Evolutionary conservation across 2,329 filamentous ascomycete genomes (phyloP), one percentile per base, ranked within the genome.

Genomic region (Penicillium expansum): DNA sequence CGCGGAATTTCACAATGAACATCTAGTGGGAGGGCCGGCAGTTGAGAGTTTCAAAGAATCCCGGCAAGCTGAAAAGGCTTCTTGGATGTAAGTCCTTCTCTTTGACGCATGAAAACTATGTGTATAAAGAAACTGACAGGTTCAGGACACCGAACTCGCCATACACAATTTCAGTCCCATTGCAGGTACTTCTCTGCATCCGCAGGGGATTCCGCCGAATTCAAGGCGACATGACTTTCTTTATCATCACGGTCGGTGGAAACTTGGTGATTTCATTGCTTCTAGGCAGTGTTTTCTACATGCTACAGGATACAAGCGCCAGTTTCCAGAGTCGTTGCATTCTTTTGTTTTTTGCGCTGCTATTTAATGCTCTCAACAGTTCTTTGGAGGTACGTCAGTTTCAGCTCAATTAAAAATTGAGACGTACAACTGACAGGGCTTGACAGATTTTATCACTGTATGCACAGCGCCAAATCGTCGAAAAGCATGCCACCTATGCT

Each of bases 401-500:
- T 16, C 14, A 7, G 33, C 14, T 35, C 14, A 35, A 35, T 35
- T 35, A 35, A 16, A 16, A 35, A 35, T 35, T n/a, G 33, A 8
- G 7, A 35, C 33, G 2, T 16, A 7, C 14, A 35, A 8, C 33
- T 35, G 33, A 35, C 33, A 35, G 5, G 8, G 33, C 33, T n/a
- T 35, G 33, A 6, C 33, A 35, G 33, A 35, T 35, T n/a, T 35
- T 35, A 35, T 35, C 33, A 35, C 33, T 35, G 5, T 35, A 35
- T n/a, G 33, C 33, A 16, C 33, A 35, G 33, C 33, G 92, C 32
- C 89, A 91, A 4, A 95, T 97, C 65, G 90, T 97, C 58, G 92
- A 96, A 70, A 97, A 97, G 72, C 92, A 97, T 68, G 80, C 83
- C 49, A 86, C 89, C 54, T 96, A 96, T 70, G 91, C 92, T 10